phyloP scores from a whole-genome alignment of 2,329 filamentous ascomycete species.

The Dothideomycetes sp. region DNA sequence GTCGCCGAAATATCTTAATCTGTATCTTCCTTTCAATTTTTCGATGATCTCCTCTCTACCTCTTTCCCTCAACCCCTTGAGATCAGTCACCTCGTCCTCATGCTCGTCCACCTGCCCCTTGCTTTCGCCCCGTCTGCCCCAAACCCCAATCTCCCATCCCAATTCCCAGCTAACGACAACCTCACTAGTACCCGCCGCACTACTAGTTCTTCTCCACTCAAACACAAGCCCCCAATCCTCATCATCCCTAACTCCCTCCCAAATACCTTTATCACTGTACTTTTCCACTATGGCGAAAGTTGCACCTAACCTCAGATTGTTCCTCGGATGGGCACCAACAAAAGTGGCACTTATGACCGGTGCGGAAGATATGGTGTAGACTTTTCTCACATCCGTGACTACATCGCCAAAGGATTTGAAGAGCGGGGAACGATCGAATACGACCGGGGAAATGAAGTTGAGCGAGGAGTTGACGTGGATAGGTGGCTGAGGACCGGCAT shows the following conservation, averaged over 20 bases:
- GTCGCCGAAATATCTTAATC: constrained; percentile 78
- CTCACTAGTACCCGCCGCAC: constrained; percentile 63
- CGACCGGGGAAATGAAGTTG: constrained; percentile 70
- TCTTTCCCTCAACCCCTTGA: constrained; percentile 20
- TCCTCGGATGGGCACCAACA: constrained; percentile 80
- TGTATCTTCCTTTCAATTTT: constrained; percentile 53
- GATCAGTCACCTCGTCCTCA: constrained; percentile 24
- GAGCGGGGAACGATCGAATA: constrained; percentile 59
- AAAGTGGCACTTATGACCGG: constrained; percentile 62
- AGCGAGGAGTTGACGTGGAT: constrained; percentile 69
- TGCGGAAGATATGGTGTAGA: constrained; percentile 43
- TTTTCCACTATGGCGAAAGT: constrained; percentile 73
- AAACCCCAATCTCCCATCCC: constrained; percentile 37
- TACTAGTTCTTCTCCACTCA: constrained; percentile 65
- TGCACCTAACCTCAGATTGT: constrained; percentile 68
- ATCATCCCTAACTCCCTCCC: constrained; percentile 63
- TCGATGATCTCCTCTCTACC: neutral
- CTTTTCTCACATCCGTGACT: constrained; percentile 43
- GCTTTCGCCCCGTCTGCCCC: constrained; percentile 15
- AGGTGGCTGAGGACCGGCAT: constrained; percentile 55
- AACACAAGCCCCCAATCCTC: constrained; percentile 77
- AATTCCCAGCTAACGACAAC: constrained; percentile 76
- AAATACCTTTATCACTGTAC: constrained; percentile 39
- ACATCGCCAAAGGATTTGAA: constrained; percentile 65
- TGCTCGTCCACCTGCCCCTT: constrained; percentile 16